phyloP scores from a whole-genome alignment of 257 asterid genomes.

The Solanum bukasovii region DNA sequence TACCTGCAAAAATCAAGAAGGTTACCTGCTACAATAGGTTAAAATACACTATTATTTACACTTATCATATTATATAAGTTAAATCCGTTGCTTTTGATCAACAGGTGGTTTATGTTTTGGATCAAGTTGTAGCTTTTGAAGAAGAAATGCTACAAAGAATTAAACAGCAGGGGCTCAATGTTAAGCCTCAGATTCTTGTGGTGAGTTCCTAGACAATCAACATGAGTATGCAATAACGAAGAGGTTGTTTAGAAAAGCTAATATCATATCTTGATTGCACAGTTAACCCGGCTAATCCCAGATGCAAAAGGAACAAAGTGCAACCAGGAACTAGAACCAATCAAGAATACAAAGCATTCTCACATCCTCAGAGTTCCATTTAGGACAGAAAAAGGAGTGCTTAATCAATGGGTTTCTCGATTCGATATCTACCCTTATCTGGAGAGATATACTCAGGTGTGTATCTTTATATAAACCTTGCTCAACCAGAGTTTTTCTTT shows the following conservation, averaged over 20 bases:
- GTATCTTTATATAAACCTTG: not conserved
- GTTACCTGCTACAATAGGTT: not conserved
- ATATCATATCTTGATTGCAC: not conserved
- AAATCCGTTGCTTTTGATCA: not conserved
- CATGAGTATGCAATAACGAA: not conserved
- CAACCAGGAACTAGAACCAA: slow-evolving; percentile 63
- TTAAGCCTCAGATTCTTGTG: slow-evolving; percentile 88
- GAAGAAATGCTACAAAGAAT: slow-evolving; percentile 76
- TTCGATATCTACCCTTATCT: slow-evolving; percentile 86
- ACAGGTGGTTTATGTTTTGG: slow-evolving; percentile 91
- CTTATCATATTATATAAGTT: not conserved
- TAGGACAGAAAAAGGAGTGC: slow-evolving; percentile 56
- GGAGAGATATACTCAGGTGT: slow-evolving; percentile 73
- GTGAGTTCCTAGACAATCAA: slow-evolving; percentile 20
- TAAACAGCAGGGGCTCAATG: slow-evolving; percentile 75
- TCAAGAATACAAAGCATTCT: slow-evolving; percentile 69
- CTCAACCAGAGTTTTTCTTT: not conserved
- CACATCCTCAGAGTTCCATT: slow-evolving; percentile 88
- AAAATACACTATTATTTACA: not conserved
- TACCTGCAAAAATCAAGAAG: not conserved
- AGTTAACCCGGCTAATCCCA: slow-evolving; percentile 84
- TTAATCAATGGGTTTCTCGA: slow-evolving; percentile 80
- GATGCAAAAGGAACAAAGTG: slow-evolving; percentile 91
- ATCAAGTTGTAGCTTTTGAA: slow-evolving; percentile 85
- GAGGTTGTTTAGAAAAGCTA: not conserved